Percentiles rank a stretch among this genome's conserved stretches.
These are phyloP conservation scores for Salvia rosmarinus DNA, from an alignment of 257 asterid species.

Conservation along the genomic window DNA sequence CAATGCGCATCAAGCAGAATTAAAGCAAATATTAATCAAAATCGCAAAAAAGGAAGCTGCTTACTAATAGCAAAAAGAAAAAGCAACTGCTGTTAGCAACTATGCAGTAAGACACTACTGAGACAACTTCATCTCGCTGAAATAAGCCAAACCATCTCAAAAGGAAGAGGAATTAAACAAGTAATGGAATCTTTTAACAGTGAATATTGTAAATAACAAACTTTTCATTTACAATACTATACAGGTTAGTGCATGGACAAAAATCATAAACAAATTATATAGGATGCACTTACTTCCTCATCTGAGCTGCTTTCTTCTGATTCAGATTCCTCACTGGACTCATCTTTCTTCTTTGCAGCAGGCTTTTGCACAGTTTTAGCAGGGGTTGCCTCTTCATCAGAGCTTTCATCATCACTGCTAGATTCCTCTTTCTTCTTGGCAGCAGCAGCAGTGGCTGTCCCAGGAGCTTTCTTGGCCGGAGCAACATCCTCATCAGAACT, in stretches of 20 bases:
- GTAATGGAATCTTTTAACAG: too few relatives aligned
- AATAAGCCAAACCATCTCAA: not conserved
- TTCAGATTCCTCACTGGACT: slow-evolving; percentile 36
- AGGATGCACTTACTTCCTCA: slow-evolving; percentile 44
- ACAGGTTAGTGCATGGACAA: too few relatives aligned
- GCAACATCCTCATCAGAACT: slow-evolving; percentile 38
- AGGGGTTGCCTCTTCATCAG: slow-evolving; percentile 32
- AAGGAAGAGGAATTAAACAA: too few relatives aligned
- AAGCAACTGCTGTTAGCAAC: too few relatives aligned
- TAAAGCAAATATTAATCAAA: not conserved
- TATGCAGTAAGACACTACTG: too few relatives aligned
- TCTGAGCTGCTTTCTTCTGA: slow-evolving; percentile 34
- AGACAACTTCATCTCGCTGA: too few relatives aligned
- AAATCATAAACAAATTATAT: too few relatives aligned
- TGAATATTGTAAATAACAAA: not conserved
- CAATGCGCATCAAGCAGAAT: not conserved
- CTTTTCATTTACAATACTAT: too few relatives aligned
- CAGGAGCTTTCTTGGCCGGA: slow-evolving; percentile 31
- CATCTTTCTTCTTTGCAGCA: slow-evolving; percentile 13
- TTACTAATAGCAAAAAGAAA: too few relatives aligned
- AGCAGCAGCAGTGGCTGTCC: slow-evolving; percentile 22
- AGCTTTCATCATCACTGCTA: slow-evolving; percentile 46
- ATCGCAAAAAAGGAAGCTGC: not conserved
- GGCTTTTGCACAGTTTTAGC: slow-evolving; percentile 10
- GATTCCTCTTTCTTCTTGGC: slow-evolving; percentile 37